Base-by-base conservation (phyloP, 2,329 filamentous ascomycete species). In the Rhinocladiella mackenziei region DNA sequence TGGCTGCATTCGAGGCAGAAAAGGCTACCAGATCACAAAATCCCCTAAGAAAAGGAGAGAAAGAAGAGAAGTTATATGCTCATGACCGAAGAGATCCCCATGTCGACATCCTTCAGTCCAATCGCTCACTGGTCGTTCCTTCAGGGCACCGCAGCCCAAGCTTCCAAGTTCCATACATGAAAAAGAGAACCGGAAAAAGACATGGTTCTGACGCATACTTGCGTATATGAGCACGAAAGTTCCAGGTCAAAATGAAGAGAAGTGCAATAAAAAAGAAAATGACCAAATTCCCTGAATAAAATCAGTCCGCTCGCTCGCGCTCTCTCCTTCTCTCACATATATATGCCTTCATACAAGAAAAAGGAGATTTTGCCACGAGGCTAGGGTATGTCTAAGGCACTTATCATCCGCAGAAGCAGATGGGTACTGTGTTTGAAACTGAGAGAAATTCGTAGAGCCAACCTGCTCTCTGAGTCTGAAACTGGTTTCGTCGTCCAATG, bases 281-380 rank as follows among this genome's bases (percentile, higher is more conserved):
- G 28, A 49, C 25, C 30, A 33, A 39, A 14, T 39, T 14, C 22
- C 19, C 31, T 26, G 9, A 28, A 33, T 34, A 25, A 36, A 26
- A 17, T 23, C 28, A 19, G 29, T 45, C 43, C 30, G 25, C 45
- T 37, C 34, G 45, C 38, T 39, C 28, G 32, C 44, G 36, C 38
- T 20, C 33, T 20, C 32, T 25, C 38, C 15, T 43, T 45, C 18
- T 42, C 43, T 31, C 36, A 28, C 29, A 26, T 41, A 37, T 39
- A 33, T 36, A 45, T 41, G 35, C 38, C 45, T 34, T 48, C 49
- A 29, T 48, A 32, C 33, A 32, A 33, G 45, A 46, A 52, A 43
- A 49, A 49, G 44, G 43, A 46, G 43, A 46, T 39, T 38, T 52
- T 23, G 50, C 50, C 36, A 41, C 43, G 50, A 46, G 50, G 50